phyloP scores from a whole-genome alignment of 441 rosid species.

The Biscutella laevigata region DNA sequence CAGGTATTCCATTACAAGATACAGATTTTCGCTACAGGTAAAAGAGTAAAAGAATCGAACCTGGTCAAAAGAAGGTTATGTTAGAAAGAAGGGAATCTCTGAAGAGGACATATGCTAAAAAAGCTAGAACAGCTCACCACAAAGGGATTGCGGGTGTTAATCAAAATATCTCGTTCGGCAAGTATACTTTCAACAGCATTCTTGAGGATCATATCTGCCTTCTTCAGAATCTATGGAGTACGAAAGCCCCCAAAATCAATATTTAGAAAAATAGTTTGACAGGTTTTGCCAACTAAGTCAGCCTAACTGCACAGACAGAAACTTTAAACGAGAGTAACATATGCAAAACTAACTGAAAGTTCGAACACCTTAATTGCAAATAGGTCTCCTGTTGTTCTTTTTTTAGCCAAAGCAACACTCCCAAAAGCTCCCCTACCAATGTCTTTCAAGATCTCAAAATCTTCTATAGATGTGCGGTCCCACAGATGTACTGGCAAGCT shows the following conservation, averaged over 20 bases:
- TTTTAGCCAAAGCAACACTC: constrained; percentile 77
- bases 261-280: not conserved
- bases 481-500: constrained; percentile 67
- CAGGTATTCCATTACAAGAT: constrained; percentile 98
- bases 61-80: constrained; percentile 36
- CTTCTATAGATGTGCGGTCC: constrained; percentile 83
- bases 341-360: not conserved
- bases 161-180: constrained; percentile 93
- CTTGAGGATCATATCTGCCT: constrained; percentile 91
- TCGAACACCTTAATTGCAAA: constrained; percentile 77
- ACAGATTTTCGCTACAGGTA: constrained; percentile 85
- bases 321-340: not conserved
- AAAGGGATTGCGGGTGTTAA: constrained; percentile 87
- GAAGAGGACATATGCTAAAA: constrained; percentile 17
- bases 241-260: constrained; percentile 1
- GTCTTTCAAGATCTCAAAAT: constrained; percentile 74
- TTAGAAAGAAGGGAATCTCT: constrained; percentile 28
- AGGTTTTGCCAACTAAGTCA: not conserved
- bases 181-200: constrained; percentile 95
- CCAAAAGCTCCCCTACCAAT: constrained; percentile 97
- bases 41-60: constrained; percentile 98
- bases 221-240: constrained; percentile 67
- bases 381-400: constrained; percentile 89
- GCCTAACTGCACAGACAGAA: not conserved
- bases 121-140: constrained; percentile 74